Evolutionary conservation across 345 rosid species (phyloP).

Genomic region (Gossypioides kirkii): DNA sequence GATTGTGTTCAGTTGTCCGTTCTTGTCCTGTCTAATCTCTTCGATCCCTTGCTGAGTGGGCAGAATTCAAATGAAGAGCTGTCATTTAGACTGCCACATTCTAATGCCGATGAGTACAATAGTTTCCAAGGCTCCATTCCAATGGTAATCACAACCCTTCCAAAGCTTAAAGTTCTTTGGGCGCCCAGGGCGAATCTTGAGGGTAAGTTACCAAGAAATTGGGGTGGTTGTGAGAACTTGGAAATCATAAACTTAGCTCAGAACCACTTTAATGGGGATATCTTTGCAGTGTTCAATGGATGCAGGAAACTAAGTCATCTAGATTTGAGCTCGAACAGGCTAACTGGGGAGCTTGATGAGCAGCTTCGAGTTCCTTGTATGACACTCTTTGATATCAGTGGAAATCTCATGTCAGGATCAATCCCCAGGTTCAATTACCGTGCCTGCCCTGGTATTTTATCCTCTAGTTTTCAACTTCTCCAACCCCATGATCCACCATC

Average conservation of each 20-base stretch:
- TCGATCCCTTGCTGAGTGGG: neutral
- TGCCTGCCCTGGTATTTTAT: slow-evolving; percentile 14
- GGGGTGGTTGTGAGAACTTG: slow-evolving; percentile 29
- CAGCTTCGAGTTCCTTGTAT: slow-evolving; percentile 33
- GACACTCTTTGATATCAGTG: slow-evolving; percentile 31
- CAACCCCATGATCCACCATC: slow-evolving; percentile 6
- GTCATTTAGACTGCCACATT: neutral
- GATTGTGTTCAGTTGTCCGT: slow-evolving; percentile 27
- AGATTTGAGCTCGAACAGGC: slow-evolving; percentile 28
- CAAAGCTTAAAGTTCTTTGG: slow-evolving; percentile 30
- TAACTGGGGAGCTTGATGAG: slow-evolving; percentile 21
- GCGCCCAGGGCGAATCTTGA: slow-evolving; percentile 26
- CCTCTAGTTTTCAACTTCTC: neutral
- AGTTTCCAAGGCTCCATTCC: slow-evolving; percentile 31
- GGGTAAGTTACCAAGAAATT: slow-evolving; percentile 21
- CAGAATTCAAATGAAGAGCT: neutral
- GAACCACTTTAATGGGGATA: slow-evolving; percentile 25
- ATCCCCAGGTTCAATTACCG: slow-evolving; percentile 25
- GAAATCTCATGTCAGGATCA: slow-evolving; percentile 29
- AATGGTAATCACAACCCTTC: slow-evolving; percentile 19
- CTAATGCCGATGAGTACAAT: slow-evolving; percentile 22
- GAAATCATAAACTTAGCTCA: slow-evolving; percentile 31
- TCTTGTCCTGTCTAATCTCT: slow-evolving; percentile 31
- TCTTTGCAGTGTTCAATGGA: slow-evolving; percentile 17
- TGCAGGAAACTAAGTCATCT: slow-evolving; percentile 29